These are phyloP conservation scores for Monosporascus sp. DNA, from an alignment of 2,329 filamentous ascomycete genomes.

Conservation along the genomic window DNA sequence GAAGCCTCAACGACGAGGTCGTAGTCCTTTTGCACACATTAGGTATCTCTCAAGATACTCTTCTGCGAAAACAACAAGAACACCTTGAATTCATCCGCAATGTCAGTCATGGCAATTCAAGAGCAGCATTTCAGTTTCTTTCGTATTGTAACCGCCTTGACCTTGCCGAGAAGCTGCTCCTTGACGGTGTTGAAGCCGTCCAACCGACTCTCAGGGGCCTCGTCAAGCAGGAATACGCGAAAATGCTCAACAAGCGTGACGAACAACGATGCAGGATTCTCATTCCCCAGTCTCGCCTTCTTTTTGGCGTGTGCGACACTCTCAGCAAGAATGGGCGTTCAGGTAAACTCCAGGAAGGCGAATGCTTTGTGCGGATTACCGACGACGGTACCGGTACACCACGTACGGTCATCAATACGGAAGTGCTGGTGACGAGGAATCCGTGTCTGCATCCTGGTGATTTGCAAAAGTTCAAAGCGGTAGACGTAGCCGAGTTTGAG, in stretches of 20 bases:
- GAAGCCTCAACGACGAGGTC: conserved; percentile 36
- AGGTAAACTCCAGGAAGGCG: conserved; percentile 30
- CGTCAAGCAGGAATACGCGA: conserved; percentile 26
- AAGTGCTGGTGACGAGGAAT: conserved; percentile 36
- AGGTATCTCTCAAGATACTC: conserved; percentile 24
- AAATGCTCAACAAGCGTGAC: conserved; percentile 28
- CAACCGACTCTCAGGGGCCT: conserved; percentile 20
- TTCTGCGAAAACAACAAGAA: conserved; percentile 31
- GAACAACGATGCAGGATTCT: conserved; percentile 33
- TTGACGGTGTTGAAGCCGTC: conserved; percentile 30
- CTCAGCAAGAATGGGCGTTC: conserved; percentile 1
- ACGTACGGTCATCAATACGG: conserved; percentile 26
- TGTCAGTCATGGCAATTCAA: conserved; percentile 19
- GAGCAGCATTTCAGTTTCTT: conserved; percentile 31
- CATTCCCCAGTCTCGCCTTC: conserved; percentile 30
- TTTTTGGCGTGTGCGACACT: conserved; percentile 35
- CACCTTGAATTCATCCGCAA: conserved; percentile 28
- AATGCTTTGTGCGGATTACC: conserved; percentile 34
- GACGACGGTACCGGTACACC: conserved; percentile 29
- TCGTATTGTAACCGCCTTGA: conserved; percentile 26
- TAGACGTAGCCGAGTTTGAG: conserved; percentile 28
- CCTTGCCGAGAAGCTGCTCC: conserved; percentile 32
- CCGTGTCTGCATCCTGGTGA: conserved; percentile 38
- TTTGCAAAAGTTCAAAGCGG: conserved; percentile 35
- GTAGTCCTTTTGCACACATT: conserved; percentile 33